phyloP scores from a whole-genome alignment of 345 rosid species.

The Ailanthus altissimus region DNA sequence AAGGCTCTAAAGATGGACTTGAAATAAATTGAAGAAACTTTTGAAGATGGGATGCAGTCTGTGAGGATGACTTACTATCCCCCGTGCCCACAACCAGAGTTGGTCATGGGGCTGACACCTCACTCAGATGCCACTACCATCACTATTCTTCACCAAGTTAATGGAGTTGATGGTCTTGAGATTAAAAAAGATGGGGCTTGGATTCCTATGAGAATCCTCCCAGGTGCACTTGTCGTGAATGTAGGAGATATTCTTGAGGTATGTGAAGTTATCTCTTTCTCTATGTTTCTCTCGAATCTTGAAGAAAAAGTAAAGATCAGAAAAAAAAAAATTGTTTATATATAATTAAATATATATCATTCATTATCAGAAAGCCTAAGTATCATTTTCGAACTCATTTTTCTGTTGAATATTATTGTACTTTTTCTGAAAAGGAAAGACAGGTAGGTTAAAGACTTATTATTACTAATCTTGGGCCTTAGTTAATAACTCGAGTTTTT shows the following conservation, averaged over 20 bases:
- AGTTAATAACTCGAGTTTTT: too few relatives aligned
- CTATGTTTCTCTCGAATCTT: too few relatives aligned
- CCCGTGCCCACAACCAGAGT: constrained; percentile 25
- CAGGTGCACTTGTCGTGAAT: constrained; percentile 17
- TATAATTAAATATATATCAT: background rate
- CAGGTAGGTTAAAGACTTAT: too few relatives aligned
- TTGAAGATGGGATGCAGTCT: constrained; percentile 40
- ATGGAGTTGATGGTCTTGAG: constrained; percentile 25
- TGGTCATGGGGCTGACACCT: constrained; percentile 24
- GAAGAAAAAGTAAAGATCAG: background rate
- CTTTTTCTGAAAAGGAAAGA: too few relatives aligned
- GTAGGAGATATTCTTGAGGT: constrained; percentile 25
- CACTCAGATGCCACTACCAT: constrained; percentile 24
- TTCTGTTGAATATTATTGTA: background rate
- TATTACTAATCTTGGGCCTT: too few relatives aligned
- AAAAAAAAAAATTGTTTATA: background rate
- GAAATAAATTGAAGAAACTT: constrained; percentile 32
- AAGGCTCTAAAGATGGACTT: constrained; percentile 24
- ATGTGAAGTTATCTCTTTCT: background rate
- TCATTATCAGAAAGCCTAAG: background rate
- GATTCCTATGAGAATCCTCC: constrained; percentile 17
- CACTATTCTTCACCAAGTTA: constrained; percentile 13
- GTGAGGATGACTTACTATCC: constrained; percentile 35
- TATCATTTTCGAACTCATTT: background rate
- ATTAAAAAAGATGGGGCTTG: constrained; percentile 23